Percentiles rank a stretch among this genome's conserved stretches.
Evolutionary conservation across 2,329 filamentous ascomycete genomes (phyloP).

Genomic region (Pseudovirgaria hyperparasitica): DNA sequence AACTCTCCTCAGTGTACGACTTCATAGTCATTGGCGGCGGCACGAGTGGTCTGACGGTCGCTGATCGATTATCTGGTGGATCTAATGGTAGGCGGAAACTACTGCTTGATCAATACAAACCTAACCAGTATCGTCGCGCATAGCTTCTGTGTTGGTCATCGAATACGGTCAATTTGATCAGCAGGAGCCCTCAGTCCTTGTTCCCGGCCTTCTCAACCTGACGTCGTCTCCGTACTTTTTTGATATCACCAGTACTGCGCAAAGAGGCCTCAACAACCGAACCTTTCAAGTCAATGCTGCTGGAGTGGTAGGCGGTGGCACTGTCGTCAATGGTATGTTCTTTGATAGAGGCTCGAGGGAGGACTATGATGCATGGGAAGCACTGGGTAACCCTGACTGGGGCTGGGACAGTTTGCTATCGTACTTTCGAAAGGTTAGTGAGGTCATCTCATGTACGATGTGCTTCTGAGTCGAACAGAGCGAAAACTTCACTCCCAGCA

Average conservation of each 20-base stretch:
- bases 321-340: slow-evolving; percentile 26
- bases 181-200: slow-evolving; percentile 10
- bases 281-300: slow-evolving; percentile 9
- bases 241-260: slow-evolving; percentile 8
- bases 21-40: too few species aligned
- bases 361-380: slow-evolving; percentile 42
- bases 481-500: slow-evolving; percentile 12
- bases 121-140: too few species aligned
- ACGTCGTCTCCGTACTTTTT: slow-evolving; percentile 10
- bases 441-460: neutral
- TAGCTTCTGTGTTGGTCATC: slow-evolving; percentile 16
- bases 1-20: too few species aligned
- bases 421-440: slow-evolving; percentile 19
- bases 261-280: slow-evolving; percentile 11
- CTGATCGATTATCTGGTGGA: too few species aligned
- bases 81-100: too few species aligned
- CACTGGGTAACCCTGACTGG: slow-evolving; percentile 47
- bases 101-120: too few species aligned
- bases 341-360: slow-evolving; percentile 22
- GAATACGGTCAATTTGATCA: slow-evolving; percentile 15
- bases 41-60: too few species aligned
- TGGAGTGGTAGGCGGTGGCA: slow-evolving; percentile 22
- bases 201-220: slow-evolving; percentile 13
- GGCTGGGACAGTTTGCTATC: slow-evolving; percentile 36
- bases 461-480: slow-evolving; percentile 44